A percentile compares a stretch with the other conserved stretches of the same genome.
These are phyloP conservation scores for Boletus patriciae DNA, from an alignment of 768 basidiomycete genomes.

Conservation along the genomic window DNA sequence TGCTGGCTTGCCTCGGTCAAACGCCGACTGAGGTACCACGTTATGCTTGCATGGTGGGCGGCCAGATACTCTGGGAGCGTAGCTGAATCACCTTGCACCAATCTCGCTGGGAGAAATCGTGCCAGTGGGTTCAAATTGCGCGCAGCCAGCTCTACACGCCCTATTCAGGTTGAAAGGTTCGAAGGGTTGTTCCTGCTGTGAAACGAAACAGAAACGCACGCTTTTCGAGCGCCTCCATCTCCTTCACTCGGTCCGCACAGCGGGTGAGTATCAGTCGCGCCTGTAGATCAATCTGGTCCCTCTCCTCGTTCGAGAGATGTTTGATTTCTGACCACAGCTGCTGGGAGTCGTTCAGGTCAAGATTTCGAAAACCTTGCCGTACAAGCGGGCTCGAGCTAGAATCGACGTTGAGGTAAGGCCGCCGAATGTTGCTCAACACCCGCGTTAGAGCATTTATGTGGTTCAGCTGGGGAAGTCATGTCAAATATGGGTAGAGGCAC, in stretches of 20 bases:
- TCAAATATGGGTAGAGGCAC: not conserved
- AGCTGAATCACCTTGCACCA: constrained; percentile 57
- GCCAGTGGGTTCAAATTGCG: constrained; percentile 64
- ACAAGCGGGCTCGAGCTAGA: constrained; percentile 51
- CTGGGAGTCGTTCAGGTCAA: constrained; percentile 55
- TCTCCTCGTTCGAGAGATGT: constrained; percentile 82
- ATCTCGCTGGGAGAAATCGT: constrained; percentile 68
- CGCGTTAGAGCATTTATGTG: constrained; percentile 69
- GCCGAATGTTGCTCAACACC: constrained; percentile 75
- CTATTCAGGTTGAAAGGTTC: constrained; percentile 38
- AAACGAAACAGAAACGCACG: constrained; percentile 51
- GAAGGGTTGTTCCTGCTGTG: constrained; percentile 16
- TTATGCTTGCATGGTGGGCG: constrained; percentile 91
- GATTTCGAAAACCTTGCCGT: constrained; percentile 48
- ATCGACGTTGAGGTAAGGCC: constrained; percentile 85
- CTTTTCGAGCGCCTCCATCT: constrained; percentile 87
- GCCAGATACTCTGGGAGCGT: constrained; percentile 63
- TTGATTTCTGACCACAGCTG: constrained; percentile 63
- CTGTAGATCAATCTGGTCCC: constrained; percentile 95
- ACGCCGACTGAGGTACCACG: constrained; percentile 84
- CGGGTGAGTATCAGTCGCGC: constrained; percentile 81
- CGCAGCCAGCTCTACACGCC: constrained; percentile 64
- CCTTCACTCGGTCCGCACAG: constrained; percentile 83
- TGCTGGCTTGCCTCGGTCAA: constrained; percentile 76
- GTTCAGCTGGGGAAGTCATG: constrained; percentile 49